Percentiles rank a stretch among this genome's conserved stretches.
Conservation (phyloP, 2,329 filamentous ascomycete species). For the Exophiala oligosperma region DNA sequence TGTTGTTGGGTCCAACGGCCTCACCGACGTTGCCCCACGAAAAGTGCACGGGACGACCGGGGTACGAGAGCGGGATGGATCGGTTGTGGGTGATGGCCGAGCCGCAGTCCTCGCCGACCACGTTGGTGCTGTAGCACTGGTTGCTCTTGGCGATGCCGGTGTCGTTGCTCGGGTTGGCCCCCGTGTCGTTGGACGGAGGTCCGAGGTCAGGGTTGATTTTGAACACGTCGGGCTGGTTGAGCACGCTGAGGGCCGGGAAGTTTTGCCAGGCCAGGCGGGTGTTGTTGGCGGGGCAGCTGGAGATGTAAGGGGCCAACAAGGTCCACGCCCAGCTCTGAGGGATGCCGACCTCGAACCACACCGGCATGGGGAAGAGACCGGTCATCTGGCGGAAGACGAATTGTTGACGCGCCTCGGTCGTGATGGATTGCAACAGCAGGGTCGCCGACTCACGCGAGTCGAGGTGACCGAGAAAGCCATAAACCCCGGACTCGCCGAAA, state of each 20-base stretch:
- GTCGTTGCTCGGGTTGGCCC: constrained; percentile 36
- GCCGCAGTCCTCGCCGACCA: constrained; percentile 57
- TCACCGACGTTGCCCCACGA: constrained; percentile 71
- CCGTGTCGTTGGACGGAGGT: constrained; percentile 23
- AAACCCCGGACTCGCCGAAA: constrained; percentile 76
- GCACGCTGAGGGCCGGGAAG: constrained; percentile 69
- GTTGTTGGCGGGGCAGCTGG: constrained; percentile 69
- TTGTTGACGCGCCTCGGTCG: constrained; percentile 77
- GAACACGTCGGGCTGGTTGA: constrained; percentile 76
- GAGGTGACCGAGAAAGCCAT: constrained; percentile 76
- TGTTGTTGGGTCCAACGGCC: constrained; percentile 76
- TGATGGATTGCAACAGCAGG: constrained; percentile 73
- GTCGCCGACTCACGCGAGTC: constrained; percentile 73
- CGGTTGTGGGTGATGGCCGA: constrained; percentile 69
- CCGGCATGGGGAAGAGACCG: constrained; percentile 77
- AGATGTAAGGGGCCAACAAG: constrained; percentile 72
- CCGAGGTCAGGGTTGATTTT: constrained; percentile 38
- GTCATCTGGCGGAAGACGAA: constrained; percentile 81
- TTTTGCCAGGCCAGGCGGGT: constrained; percentile 83
- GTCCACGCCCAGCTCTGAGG: constrained; percentile 78
- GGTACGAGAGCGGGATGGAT: constrained; percentile 69
- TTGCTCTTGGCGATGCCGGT: constrained; percentile 46
- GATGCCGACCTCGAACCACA: constrained; percentile 77
- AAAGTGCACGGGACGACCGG: constrained; percentile 70
- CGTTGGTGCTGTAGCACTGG: constrained; percentile 59